Percentiles rank a stretch among this genome's conserved stretches.
Evolutionary conservation across 208 protist genomes (phyloP).

Genomic region (Leishmania major): DNA sequence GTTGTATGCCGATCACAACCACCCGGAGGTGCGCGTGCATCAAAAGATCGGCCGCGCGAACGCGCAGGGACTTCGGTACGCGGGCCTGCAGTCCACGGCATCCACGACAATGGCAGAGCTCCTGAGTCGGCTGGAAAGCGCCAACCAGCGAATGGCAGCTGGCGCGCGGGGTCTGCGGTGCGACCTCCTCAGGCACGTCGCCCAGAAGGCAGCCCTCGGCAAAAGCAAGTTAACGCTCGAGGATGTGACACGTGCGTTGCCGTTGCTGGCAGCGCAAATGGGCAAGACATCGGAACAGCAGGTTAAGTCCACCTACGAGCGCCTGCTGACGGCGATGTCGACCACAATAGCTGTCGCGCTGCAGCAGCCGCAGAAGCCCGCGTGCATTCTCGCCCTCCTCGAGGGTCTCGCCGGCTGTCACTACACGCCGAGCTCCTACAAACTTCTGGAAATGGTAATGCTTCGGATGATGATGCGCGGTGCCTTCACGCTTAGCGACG

Average conservation of each 20-base stretch:
- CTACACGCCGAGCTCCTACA: conserved; percentile 53
- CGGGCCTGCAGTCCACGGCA: conserved; percentile 37
- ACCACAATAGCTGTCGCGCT: conserved; percentile 61
- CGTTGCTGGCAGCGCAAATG: conserved; percentile 48
- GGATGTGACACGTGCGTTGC: conserved; percentile 68
- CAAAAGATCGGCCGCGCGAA: conserved; percentile 69
- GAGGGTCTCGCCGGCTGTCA: conserved; percentile 71
- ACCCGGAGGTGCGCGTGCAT: conserved; percentile 69
- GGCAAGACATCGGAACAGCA: conserved; percentile 15
- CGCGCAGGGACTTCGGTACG: conserved; percentile 72
- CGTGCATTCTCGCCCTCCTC: conserved; percentile 43
- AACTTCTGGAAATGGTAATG: conserved; percentile 71
- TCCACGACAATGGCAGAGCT: conserved; percentile 61
- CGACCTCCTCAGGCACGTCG: conserved; percentile 76
- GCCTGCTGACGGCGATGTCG: conserved; percentile 50
- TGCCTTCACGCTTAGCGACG: conserved; percentile 29
- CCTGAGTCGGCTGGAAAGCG: conserved; percentile 51
- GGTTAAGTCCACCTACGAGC: conserved; percentile 36
- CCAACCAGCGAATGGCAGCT: not conserved
- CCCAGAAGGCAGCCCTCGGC: conserved; percentile 51
- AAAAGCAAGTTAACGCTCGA: conserved; percentile 45
- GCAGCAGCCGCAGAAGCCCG: conserved; percentile 30
- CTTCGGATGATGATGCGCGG: conserved; percentile 42
- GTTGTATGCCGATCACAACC: conserved; percentile 50
- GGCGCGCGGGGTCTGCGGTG: conserved; percentile 34